phyloP scores from a whole-genome alignment of 768 basidiomycete species.

The Pleurotus tuoliensis region DNA sequence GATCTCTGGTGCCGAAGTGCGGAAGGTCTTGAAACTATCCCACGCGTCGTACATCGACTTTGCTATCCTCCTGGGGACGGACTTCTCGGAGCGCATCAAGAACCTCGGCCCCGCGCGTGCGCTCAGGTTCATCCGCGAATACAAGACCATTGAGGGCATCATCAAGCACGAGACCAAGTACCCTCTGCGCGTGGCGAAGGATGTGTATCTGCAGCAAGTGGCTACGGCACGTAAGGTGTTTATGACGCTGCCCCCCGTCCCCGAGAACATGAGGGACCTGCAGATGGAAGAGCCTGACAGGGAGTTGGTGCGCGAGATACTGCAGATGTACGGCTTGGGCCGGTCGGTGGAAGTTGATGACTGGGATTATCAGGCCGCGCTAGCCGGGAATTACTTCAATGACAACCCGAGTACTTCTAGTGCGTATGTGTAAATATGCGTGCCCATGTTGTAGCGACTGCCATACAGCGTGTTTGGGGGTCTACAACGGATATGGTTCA shows the following conservation, averaged over 20 bases:
- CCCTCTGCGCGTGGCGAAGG: constrained; percentile 39
- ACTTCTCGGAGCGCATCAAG: constrained; percentile 83
- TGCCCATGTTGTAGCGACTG: no score
- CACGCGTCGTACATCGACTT: constrained; percentile 73
- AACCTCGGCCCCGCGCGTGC: constrained; percentile 78
- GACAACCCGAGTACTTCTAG: constrained; percentile 44
- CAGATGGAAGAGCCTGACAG: constrained; percentile 36
- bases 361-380: constrained; percentile 41
- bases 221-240: constrained; percentile 62
- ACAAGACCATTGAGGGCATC: constrained; percentile 72
- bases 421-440: no score
- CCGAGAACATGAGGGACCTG: constrained; percentile 32
- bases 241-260: constrained; percentile 59
- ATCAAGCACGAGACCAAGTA: constrained; percentile 50
- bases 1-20: constrained; percentile 63
- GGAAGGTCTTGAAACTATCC: constrained; percentile 51
- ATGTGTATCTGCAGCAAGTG: constrained; percentile 64
- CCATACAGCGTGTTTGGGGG: no score
- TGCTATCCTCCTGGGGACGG: constrained; percentile 83
- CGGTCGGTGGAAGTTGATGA: constrained; percentile 29
- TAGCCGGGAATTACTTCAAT: constrained; percentile 63
- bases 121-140: constrained; percentile 66
- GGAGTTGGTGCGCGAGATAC: constrained; percentile 35
- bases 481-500: no score
- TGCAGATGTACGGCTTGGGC: constrained; percentile 50